Evolutionary conservation across 1,284 basidiomycete species (phyloP), one percentile per base, ranked within the genome.

Genomic region (Amylostereum chailletii): DNA sequence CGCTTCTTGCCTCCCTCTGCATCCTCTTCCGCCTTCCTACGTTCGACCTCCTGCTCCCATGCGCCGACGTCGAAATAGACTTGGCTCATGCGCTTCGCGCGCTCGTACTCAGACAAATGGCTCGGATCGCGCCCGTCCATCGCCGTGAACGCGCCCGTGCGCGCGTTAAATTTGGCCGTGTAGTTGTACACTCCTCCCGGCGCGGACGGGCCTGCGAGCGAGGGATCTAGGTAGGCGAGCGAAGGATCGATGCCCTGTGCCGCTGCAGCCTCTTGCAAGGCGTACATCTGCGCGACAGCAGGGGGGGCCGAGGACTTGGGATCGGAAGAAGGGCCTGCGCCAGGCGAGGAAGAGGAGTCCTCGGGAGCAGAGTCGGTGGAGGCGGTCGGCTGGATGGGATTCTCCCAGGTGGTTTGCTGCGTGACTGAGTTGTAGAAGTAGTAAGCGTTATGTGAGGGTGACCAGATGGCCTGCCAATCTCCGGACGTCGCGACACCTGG

Each of bases 401-500:
- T 94, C 38, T 73, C 72, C 92, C 92, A 94, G 27, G 92, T 94
- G 34, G 90, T 93, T 68, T 92, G 82, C 52, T 84, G 74, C 0
- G 89, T 91, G 50, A 70, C 65, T 9, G 80, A 57, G 67, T 94
- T 94, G 77, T 80, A 90, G 70, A 94, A 94, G 67, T 94, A 94
- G 71, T 92, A 94, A 11, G 87, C 79, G 65, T 81, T 86, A 68
- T 89, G 81, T 52, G 83, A 75, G 0, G 88, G 79, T 1, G 90
- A 83, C 72, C 79, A 94, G 38, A 94, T 79, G 30, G 91, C 90
- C 65, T 93, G 90, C 91, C 91, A 94, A 55, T 75, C 68, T 41
- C 64, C 70, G 2, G 65, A 59, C 29, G 63, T 47, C 9, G 54
- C 51, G 4, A 58, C 47, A 41, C 63, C 57, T 37, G 60, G 29